Base-by-base conservation (phyloP, 2,329 filamentous ascomycete genomes). In the Fusarium stilboides region DNA sequence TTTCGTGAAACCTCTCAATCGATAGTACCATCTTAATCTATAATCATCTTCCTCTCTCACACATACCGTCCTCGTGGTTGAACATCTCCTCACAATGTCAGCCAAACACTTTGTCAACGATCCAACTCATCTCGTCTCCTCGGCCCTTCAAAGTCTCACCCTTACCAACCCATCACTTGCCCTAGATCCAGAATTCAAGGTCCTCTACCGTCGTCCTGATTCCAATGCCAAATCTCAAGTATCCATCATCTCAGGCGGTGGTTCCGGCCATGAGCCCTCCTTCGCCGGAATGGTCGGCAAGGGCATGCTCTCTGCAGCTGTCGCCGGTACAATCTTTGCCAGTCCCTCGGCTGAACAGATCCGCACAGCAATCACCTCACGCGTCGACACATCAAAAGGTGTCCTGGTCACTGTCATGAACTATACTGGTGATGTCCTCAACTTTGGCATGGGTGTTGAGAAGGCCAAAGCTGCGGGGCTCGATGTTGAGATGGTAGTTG, bases 331-430 rank as follows among this genome's bases (percentile, higher is more conserved):
- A 4, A 94, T 97, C 74, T 97, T 97, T 76, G 93, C 93, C 8
- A 92, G 90, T 19, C 93, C 93, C 1, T 90, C 88, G 8, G 91
- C 93, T 0, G 91, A 96, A 80, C 94, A 98, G 82, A 90, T 98
- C 56, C 88, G 93, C 57, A 85, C 88, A 70, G 93, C 90, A 62
- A 91, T 97, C 54, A 87, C 91, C 75, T 87, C 89, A 42, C 86
- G 92, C 20, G 92, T 97, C 5, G 89, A 92, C 64, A 86, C 87
- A 5, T 85, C 87, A 44, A 87, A 88, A 65, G 95, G 94, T 24
- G 92, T 97, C 2, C 79, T 98, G 40, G 92, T 97, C n/a, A 91
- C 94, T 8, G 92, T 97, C 31, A 97, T 97, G 93, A 98, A 98
- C 79, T 97, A 97, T 80, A 97, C 94, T 2, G 92, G 92, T 37